A percentile compares a stretch with the other conserved stretches of the same genome.
These are phyloP conservation scores for Penicillium frequentans DNA, from an alignment of 2,329 filamentous ascomycete species.

Conservation along the genomic window DNA sequence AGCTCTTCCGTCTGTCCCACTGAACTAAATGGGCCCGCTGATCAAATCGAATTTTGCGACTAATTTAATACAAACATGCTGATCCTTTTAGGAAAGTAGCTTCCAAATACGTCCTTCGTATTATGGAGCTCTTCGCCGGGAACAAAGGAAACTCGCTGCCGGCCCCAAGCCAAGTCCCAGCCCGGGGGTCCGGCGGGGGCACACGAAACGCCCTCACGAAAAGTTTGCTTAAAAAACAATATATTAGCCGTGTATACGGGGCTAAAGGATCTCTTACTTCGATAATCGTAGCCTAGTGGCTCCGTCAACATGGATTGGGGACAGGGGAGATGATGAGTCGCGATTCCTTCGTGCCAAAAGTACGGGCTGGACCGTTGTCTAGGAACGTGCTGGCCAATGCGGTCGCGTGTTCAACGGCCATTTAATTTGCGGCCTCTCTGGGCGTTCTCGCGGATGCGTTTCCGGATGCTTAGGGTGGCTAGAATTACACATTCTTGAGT, in stretches of 20 bases:
- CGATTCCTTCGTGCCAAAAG: constrained; percentile 6
- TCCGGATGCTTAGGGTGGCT: constrained; percentile 7
- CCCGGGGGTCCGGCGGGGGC: not conserved
- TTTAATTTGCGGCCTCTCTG: constrained; percentile 5
- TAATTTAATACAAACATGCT: not conserved
- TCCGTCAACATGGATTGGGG: constrained; percentile 11
- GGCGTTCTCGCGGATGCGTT: constrained; percentile 9
- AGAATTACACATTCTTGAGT: constrained; percentile 5
- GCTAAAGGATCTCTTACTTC: not conserved
- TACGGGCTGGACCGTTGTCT: constrained; percentile 17
- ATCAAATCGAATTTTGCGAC: constrained; percentile 3
- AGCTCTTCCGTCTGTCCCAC: constrained; percentile 9
- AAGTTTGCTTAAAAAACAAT: constrained; percentile 1
- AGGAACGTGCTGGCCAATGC: constrained; percentile 12
- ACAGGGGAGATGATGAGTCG: constrained; percentile 5
- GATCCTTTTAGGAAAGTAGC: not conserved
- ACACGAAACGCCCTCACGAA: not conserved
- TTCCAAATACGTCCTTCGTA: not conserved
- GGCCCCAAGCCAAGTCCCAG: not conserved
- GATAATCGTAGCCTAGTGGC: constrained; percentile 9
- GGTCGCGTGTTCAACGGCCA: not conserved
- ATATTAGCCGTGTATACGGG: constrained; percentile 1
- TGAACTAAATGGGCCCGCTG: not conserved
- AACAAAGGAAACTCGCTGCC: not conserved
- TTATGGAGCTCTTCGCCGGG: not conserved